These are phyloP conservation scores for Mucor irregularis DNA, from an alignment of 371 early-diverging fungal species.

Conservation along the genomic window DNA sequence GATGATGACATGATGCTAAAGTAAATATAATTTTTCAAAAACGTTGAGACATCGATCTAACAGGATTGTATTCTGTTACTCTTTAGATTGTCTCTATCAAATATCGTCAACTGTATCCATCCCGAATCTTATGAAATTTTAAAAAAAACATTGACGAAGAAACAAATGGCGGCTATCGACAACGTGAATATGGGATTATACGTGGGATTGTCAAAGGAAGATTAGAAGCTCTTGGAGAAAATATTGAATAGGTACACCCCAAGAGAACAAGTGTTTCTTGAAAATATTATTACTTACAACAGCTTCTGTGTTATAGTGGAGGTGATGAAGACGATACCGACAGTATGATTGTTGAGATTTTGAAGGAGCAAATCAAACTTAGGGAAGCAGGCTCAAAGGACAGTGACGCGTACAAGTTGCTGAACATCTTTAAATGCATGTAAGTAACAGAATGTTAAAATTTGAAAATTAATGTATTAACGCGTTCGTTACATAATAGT, in stretches of 20 bases:
- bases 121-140: conserved; percentile 16
- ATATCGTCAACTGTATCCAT: conserved; percentile 7
- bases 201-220: conserved; percentile 1
- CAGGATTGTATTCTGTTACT: conserved; percentile 10
- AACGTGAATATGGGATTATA: conserved; percentile 2
- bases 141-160: conserved; percentile 11
- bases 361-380: conserved; percentile 16
- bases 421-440: conserved; percentile 16
- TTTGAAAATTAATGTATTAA: conserved; percentile 11
- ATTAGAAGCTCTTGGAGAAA: conserved; percentile 14
- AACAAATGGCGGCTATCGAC: conserved; percentile 13
- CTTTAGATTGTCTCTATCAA: conserved; percentile 12
- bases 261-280: conserved; percentile 19
- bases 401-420: conserved; percentile 16
- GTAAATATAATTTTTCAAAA: conserved; percentile 17
- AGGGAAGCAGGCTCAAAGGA: conserved; percentile 11
- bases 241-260: conserved; percentile 14
- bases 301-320: conserved; percentile 17
- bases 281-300: conserved; percentile 18
- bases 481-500: conserved; percentile 14
- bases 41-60: conserved; percentile 7
- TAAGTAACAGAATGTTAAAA: conserved; percentile 17
- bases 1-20: conserved; percentile 18
- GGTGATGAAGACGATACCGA: conserved; percentile 11
- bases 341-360: conserved; percentile 6